Evolutionary conservation across 805 yeast genomes (phyloP), one percentile per base, ranked within the genome.

Genomic region (Myxozyma mucilagina): DNA sequence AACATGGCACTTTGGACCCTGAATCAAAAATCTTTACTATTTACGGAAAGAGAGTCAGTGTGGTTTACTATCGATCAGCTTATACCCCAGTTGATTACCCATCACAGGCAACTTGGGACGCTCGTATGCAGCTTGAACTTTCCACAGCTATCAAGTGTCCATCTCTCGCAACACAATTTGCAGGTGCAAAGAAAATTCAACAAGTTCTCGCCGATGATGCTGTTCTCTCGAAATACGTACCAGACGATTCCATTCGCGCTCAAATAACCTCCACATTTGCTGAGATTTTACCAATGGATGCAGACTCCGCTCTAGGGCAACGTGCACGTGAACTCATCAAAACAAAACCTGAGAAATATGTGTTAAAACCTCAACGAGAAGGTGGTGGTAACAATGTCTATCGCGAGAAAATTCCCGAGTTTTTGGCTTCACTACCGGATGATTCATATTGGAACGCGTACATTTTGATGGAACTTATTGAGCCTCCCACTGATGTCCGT

Each of bases 371-470:
- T 3, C 99, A 94, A 75, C 83, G 99, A 77, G 99, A 94, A 78
- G 99, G 99, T 43, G 99, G 99, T 49, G 99, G 99, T 18, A 91
- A 94, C 74, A 94, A 94, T 72, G 83, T 94, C 57, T 94, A 94
- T 75, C 89, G 89, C 70, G 84, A 84, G 41, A 88, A 90, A 68
- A 94, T 94, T 60, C 97, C 97, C 1, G 77, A 64, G 0, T 93
- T 90, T 70, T 75, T 94, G 68, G 71, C 79, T 11, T 67, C 77
- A 0, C 69, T 89, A 10, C 84, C 86, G 10, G 84, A 87, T 69
- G 75, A 79, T 18, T 36, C 56, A 10, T 88, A 87, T 42, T 93
- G 97, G 97, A 85, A 84, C 29, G 96, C 90, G 0, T 94, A 91
- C 72, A 89, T 94, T 59, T 80, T 94, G 61, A 94, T 94, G 99